Base-by-base conservation (phyloP, 768 basidiomycete genomes). In the Leccinellum albellum region DNA sequence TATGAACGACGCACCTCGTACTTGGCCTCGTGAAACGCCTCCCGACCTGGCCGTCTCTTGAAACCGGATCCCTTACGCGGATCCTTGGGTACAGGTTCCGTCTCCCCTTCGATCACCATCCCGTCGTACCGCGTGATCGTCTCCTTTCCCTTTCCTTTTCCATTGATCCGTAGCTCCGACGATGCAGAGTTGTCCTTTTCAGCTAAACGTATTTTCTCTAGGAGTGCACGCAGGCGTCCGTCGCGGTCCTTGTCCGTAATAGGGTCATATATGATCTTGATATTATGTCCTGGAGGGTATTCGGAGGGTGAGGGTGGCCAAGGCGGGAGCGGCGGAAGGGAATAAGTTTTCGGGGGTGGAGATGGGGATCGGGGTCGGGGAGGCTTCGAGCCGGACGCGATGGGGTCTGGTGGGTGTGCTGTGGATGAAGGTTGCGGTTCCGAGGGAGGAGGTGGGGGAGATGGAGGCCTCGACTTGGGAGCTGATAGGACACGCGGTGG, bases 81-180 rank as follows among this genome's bases (percentile, higher is more conserved):
- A 73, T 89, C 88, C 31, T 61, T 66, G 13, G 78, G 70, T 8
- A 76, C 68, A 6, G 77, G 65, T 50, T 75, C 75, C 58, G 59
- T 71, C 61, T 75, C 81, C 2, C 73, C 74, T 4, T 76, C 75
- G 49, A 83, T 66, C 7, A 79, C 78, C 59, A 84, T 79, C 0
- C 88, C 88, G 37, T 80, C 80, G 55, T 76, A 82, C 42, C 88
- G 67, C 3, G 73, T 63, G 52, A 87, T 66, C 32, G 74, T 69
- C 68, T 86, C 84, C 66, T 83, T 85, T 3, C 85, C 86, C 61
- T 85, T 85, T 6, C 78, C 80, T 66, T 88, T 88, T 6, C 83
- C 83, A 58, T 78, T 79, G 12, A 88, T 78, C 53, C 87, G 74
- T 29, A 67, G 60, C 46, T 78, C 66, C 44, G 37, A 56, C 1